phyloP scores from a whole-genome alignment of 306 rosid genomes.

The Inga leiocalycina region DNA sequence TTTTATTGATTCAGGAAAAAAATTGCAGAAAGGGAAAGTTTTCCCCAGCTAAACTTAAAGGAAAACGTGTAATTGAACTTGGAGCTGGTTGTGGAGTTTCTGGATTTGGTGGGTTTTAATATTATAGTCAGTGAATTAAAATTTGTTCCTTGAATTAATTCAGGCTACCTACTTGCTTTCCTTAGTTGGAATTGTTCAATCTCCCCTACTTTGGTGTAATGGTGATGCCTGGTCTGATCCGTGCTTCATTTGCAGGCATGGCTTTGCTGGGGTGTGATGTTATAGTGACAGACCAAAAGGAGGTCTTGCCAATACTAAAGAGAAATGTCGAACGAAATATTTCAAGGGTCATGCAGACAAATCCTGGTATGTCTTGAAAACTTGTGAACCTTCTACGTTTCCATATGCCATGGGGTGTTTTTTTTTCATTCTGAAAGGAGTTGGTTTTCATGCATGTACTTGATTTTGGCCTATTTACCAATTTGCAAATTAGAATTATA shows the following conservation, averaged over 20 bases:
- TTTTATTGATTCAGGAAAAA: conserved; percentile 58
- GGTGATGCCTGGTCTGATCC: conserved; percentile 34
- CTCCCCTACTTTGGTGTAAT: conserved; percentile 8
- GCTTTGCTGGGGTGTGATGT: conserved; percentile 94
- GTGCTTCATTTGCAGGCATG: conserved; percentile 68
- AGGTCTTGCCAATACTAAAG: conserved; percentile 75
- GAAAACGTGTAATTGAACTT: conserved; percentile 90
- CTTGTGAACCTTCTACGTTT: not conserved
- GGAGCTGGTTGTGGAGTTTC: conserved; percentile 99
- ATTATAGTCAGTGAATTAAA: not conserved
- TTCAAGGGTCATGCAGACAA: conserved; percentile 75
- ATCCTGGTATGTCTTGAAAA: conserved; percentile 55
- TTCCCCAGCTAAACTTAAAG: conserved; percentile 83
- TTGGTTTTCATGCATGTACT: not conserved
- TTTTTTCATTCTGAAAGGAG: not conserved
- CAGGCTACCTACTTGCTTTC: not conserved
- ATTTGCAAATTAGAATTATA: conserved; percentile 21
- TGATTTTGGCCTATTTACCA: conserved; percentile 5
- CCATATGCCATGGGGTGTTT: conserved; percentile 2
- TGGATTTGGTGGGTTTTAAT: conserved; percentile 71
- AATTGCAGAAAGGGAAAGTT: conserved; percentile 91
- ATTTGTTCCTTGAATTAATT: conserved; percentile 16
- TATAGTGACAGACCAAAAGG: conserved; percentile 81
- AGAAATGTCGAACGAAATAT: conserved; percentile 90
- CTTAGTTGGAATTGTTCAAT: conserved; percentile 25